Evolutionary conservation across 345 rosid genomes (phyloP).

Genomic region (Syzygium jambos): DNA sequence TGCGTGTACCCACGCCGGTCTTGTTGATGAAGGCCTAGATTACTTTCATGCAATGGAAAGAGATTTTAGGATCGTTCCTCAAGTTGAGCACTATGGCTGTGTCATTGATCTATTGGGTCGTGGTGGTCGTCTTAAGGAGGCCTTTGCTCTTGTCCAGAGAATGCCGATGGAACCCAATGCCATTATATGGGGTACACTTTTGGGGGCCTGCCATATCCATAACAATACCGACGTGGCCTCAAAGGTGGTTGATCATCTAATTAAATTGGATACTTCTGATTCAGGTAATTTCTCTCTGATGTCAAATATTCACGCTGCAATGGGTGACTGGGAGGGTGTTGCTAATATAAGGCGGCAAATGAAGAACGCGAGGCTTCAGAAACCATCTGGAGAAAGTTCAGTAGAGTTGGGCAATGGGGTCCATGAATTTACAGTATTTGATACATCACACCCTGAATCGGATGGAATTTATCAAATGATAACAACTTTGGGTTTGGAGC

Average conservation of each 20-base stretch:
- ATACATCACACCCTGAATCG: constrained; percentile 54
- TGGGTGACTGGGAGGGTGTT: constrained; percentile 61
- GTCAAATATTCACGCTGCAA: constrained; percentile 61
- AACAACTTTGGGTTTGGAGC: constrained; percentile 27
- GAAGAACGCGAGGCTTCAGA: constrained; percentile 48
- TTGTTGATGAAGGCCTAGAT: constrained; percentile 56
- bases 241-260: constrained; percentile 36
- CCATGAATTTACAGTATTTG: constrained; percentile 54
- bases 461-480: constrained; percentile 53
- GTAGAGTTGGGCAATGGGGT: constrained; percentile 51
- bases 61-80: constrained; percentile 52
- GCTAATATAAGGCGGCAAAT: constrained; percentile 51
- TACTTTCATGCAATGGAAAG: constrained; percentile 63
- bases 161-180: constrained; percentile 83
- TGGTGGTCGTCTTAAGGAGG: constrained; percentile 64
- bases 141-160: constrained; percentile 43
- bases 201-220: constrained; percentile 70
- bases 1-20: constrained; percentile 81
- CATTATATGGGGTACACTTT: constrained; percentile 76
- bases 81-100: constrained; percentile 85
- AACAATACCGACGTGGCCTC: constrained; percentile 43
- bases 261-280: constrained; percentile 36
- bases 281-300: constrained; percentile 48
- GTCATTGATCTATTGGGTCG: constrained; percentile 84
- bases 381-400: constrained; percentile 68